Percentiles rank a stretch among this genome's conserved stretches.
Conservation (phyloP, 179 eudicot genomes). For the Corrigiola litoralis region DNA sequence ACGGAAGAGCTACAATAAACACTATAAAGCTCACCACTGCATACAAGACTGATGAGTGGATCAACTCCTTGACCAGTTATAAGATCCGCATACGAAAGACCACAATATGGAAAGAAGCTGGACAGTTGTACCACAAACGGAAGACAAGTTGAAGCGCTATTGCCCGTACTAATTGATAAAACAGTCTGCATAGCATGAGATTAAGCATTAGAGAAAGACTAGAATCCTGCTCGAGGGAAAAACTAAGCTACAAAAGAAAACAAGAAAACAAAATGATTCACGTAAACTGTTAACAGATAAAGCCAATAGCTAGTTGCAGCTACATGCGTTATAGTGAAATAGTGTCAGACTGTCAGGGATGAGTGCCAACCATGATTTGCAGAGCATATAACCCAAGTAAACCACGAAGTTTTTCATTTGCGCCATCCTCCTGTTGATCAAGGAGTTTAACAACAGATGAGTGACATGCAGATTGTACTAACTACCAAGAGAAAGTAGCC, state of each 20-base stretch:
- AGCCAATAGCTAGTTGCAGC: neutral
- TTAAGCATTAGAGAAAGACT: conserved; percentile 4
- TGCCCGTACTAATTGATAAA: conserved; percentile 44
- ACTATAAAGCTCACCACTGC: conserved; percentile 37
- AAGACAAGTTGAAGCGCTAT: conserved; percentile 35
- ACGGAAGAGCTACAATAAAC: conserved; percentile 3
- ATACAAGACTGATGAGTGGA: conserved; percentile 24
- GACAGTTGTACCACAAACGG: conserved; percentile 48
- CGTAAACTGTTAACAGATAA: neutral
- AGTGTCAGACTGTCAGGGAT: conserved; percentile 1
- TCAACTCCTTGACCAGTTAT: conserved; percentile 59
- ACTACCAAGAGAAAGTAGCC: neutral
- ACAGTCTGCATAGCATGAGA: conserved; percentile 47
- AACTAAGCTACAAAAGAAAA: neutral
- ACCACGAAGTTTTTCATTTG: conserved; percentile 46
- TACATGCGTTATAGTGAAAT: conserved; percentile 6
- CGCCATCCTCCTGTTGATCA: conserved; percentile 52
- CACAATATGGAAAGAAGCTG: conserved; percentile 51
- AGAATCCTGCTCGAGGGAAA: conserved; percentile 5
- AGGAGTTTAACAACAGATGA: conserved; percentile 15
- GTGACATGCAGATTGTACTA: neutral
- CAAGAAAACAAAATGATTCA: neutral
- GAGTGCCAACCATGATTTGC: conserved; percentile 61
- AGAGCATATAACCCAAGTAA: conserved; percentile 67
- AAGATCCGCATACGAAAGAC: conserved; percentile 58